Evolutionary conservation across 768 basidiomycete species (phyloP), one percentile per base, ranked within the genome.

Genomic region (Lentinus tigrinus): DNA sequence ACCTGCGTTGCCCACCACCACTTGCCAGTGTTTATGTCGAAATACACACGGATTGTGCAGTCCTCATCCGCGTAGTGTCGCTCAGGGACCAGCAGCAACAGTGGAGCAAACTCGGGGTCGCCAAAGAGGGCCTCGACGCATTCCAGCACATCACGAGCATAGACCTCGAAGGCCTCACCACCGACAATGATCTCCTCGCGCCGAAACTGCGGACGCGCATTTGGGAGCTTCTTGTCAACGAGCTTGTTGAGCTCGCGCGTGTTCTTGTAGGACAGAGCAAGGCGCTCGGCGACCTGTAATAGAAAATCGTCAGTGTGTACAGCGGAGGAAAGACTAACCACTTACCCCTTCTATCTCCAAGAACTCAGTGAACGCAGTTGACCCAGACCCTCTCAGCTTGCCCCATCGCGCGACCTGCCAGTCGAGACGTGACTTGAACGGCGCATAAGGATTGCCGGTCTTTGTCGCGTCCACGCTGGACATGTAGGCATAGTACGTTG

Each of bases 1-100:
- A 80, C 81, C 70, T 82, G 81, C 1, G 71, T 75, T 10, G 47
- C 47, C 80, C 80, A 82, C 81, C 80, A 82, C 81, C 81, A 83
- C 46, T 74, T 71, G 0, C 76, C 78, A 0, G 78, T 81, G 40
- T 80, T 69, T 73, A 81, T 75, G 44, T 81, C 78, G 57, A 67
- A 61, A 55, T 73, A 80, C 0, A 78, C 16, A 0, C 71, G 56
- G 0, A 56, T 42, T 1, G 44, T 70, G 9, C 66, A 26, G 7
- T 69, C 65, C 0, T 47, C 59, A 56, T 77, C 74, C 0, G 61
- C 34, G 54, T 72, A 80, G 46, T 78, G 77, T 2, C 64, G 57
- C 55, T 78, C 77, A 0, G 77, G 78, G 1, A 54, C 57, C 51
- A 75, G 67, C 2, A 68, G 55, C 0, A 79, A 65, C 27, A 73